A percentile compares a stretch with the other conserved stretches of the same genome.
Evolutionary conservation across 257 asterid species (phyloP).

Genomic region (Primulina huaijiensis): DNA sequence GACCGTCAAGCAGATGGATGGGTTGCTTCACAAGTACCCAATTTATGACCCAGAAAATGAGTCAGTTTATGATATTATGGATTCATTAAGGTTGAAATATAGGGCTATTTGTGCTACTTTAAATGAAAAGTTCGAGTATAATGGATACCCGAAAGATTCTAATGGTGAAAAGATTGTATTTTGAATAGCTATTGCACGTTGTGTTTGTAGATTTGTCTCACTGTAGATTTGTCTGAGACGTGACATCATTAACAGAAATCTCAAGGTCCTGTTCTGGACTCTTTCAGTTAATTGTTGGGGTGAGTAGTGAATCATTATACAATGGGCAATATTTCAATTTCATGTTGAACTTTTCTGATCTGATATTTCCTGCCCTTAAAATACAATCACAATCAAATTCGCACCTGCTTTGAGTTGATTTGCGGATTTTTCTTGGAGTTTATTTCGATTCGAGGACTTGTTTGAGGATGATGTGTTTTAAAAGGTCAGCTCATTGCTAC

Average conservation of each 20-base stretch:
- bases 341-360: not conserved
- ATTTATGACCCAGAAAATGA: slow-evolving; percentile 56
- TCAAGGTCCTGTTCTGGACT: not conserved
- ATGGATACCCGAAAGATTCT: slow-evolving; percentile 39
- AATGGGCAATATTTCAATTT: not conserved
- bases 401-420: no score
- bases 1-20: slow-evolving; percentile 54
- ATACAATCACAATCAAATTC: not conserved
- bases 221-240: not conserved
- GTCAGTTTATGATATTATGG: slow-evolving; percentile 42
- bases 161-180: slow-evolving; percentile 35
- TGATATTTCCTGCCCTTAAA: not conserved
- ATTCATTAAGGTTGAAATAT: slow-evolving; percentile 53
- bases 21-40: slow-evolving; percentile 45
- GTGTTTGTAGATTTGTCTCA: not conserved
- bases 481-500: not conserved
- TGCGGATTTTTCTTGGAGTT: not conserved
- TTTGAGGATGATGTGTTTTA: not conserved
- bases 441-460: no score
- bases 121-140: slow-evolving; percentile 49
- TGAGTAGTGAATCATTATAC: not conserved
- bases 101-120: slow-evolving; percentile 52
- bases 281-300: not conserved
- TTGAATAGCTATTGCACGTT: slow-evolving; percentile 1
- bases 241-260: not conserved